Evolutionary conservation across 768 basidiomycete species (phyloP).

Genomic region (Hirschioporus abietinus): DNA sequence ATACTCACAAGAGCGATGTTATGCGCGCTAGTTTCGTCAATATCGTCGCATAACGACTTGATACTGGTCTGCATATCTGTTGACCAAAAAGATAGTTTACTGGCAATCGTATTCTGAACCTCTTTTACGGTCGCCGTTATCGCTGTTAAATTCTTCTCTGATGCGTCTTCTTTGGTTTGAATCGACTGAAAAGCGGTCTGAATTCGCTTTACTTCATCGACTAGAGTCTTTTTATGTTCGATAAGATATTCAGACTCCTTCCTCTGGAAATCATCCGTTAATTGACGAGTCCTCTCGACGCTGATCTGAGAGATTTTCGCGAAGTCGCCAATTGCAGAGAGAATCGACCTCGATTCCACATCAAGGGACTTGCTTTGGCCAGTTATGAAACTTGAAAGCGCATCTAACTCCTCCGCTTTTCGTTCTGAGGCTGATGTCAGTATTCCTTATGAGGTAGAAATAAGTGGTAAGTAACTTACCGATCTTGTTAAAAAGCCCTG

Average conservation of each 20-base stretch:
- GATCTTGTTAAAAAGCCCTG: conserved; percentile 73
- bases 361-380: conserved; percentile 57
- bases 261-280: conserved; percentile 50
- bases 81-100: conserved; percentile 51
- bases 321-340: conserved; percentile 57
- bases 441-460: not conserved
- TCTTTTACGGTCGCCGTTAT: conserved; percentile 48
- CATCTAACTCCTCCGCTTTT: conserved; percentile 54
- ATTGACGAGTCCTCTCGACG: conserved; percentile 46
- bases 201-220: conserved; percentile 51
- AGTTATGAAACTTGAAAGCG: conserved; percentile 62
- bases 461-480: conserved; percentile 40
- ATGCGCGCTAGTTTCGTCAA: conserved; percentile 36
- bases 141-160: conserved; percentile 44
- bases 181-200: conserved; percentile 49
- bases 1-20: conserved; percentile 41
- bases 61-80: conserved; percentile 44
- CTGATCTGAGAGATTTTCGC: conserved; percentile 49
- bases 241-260: conserved; percentile 52
- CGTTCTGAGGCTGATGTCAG: conserved; percentile 47
- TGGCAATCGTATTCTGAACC: conserved; percentile 47
- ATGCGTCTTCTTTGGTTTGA: conserved; percentile 48
- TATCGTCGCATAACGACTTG: conserved; percentile 40
- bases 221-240: conserved; percentile 46
- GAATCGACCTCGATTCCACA: conserved; percentile 46